Evolutionary conservation across 176 grass and related monocot genomes (phyloP).

Genomic region (Bromus sterilis): DNA sequence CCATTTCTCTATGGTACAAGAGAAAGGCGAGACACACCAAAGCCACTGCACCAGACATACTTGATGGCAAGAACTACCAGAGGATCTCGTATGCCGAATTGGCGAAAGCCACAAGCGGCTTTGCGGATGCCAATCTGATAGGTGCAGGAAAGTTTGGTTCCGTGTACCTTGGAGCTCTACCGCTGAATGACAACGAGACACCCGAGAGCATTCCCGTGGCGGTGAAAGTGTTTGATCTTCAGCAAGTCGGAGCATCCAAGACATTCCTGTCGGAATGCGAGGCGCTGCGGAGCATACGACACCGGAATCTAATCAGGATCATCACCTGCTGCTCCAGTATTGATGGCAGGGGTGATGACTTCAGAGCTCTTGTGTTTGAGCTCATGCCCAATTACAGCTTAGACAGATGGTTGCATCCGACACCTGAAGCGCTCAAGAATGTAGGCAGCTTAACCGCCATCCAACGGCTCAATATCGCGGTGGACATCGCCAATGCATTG

Average conservation of each 20-base stretch:
- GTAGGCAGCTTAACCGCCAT: neutral
- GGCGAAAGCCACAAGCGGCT: neutral
- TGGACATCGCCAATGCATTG: constrained; percentile 32
- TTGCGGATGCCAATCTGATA: neutral
- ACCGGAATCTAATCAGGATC: neutral
- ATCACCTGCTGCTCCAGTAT: neutral
- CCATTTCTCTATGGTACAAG: neutral
- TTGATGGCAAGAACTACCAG: neutral
- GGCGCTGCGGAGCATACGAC: neutral
- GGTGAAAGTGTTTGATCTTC: neutral
- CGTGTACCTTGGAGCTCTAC: neutral
- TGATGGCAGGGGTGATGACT: constrained; percentile 10
- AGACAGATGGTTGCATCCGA: constrained; percentile 31
- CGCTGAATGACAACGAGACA: neutral
- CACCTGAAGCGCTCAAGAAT: neutral
- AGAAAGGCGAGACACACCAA: neutral
- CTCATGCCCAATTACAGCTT: constrained; percentile 45
- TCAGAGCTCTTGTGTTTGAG: constrained; percentile 36
- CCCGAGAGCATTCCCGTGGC: neutral
- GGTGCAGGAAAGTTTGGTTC: neutral
- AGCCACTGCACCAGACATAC: neutral
- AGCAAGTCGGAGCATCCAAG: neutral
- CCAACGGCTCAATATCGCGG: constrained; percentile 20
- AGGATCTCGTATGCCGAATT: neutral
- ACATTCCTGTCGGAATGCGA: neutral